Conservation (phyloP, 2,329 filamentous ascomycete species). For the Incumbomyces delicatus region DNA sequence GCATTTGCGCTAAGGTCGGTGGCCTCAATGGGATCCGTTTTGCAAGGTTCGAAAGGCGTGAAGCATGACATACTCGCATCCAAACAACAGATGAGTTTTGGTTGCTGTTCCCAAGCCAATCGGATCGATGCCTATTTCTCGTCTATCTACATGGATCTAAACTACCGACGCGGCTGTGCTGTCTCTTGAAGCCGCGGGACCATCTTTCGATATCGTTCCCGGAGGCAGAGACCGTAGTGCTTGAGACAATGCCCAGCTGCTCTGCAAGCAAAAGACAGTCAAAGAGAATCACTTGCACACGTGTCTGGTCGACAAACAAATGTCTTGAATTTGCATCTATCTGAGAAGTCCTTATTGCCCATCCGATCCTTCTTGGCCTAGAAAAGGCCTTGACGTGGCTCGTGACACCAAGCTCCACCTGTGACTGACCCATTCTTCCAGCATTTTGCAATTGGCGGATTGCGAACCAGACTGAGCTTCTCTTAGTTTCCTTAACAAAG, state of each 20-base stretch:
- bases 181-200: too few species aligned
- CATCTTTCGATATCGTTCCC: too few species aligned
- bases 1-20: neutral
- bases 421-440: neutral
- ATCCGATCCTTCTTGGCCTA: neutral
- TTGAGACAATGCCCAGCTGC: neutral
- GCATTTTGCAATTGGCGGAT: neutral
- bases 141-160: conserved; percentile 1
- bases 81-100: neutral
- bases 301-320: conserved; percentile 7
- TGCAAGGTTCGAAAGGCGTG: too few species aligned
- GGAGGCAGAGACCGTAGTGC: neutral
- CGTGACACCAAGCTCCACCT: conserved; percentile 1
- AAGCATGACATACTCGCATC: conserved; percentile 4
- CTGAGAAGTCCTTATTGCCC: neutral
- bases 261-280: neutral
- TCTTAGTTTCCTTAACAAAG: conserved; percentile 1
- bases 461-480: conserved; percentile 4
- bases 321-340: conserved; percentile 3
- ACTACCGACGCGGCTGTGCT: too few species aligned
- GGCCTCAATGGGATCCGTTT: neutral
- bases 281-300: conserved; percentile 2
- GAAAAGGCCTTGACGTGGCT: conserved; percentile 6
- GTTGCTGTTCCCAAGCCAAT: conserved; percentile 2
- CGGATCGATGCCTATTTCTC: neutral